Evolutionary conservation across 2,329 filamentous ascomycete species (phyloP).

Genomic region (Furcasterigmium furcatum): DNA sequence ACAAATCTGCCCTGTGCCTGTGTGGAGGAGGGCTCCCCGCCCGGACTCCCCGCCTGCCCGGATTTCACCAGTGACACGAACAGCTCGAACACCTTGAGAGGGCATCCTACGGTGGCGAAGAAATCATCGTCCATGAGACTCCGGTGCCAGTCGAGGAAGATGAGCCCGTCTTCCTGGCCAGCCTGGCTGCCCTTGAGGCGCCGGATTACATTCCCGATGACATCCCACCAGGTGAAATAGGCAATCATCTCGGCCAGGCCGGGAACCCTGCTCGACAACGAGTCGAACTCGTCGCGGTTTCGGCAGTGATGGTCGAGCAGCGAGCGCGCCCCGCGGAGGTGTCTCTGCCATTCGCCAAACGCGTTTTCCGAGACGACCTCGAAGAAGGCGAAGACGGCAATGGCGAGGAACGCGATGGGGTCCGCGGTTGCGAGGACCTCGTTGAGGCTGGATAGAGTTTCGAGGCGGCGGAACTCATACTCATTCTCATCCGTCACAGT

Average conservation of each 20-base stretch:
- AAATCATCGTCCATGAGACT: slow-evolving; percentile 24
- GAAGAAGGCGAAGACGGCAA: slow-evolving; percentile 39
- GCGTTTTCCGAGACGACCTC: slow-evolving; percentile 34
- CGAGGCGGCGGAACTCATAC: slow-evolving; percentile 19
- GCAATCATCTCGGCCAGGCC: slow-evolving; percentile 33
- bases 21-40: background rate
- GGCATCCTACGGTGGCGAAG: slow-evolving; percentile 32
- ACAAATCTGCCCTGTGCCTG: slow-evolving; percentile 14
- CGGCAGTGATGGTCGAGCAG: slow-evolving; percentile 35
- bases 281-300: slow-evolving; percentile 25
- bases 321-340: slow-evolving; percentile 34
- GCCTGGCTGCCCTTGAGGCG: background rate
- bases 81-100: slow-evolving; percentile 29
- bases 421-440: slow-evolving; percentile 33
- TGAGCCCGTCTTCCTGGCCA: slow-evolving; percentile 19
- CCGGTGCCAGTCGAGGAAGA: slow-evolving; percentile 39
- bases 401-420: slow-evolving; percentile 37
- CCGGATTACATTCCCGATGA: slow-evolving; percentile 18
- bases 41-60: slow-evolving; percentile 20
- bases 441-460: slow-evolving; percentile 31
- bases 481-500: background rate
- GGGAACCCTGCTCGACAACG: slow-evolving; percentile 24
- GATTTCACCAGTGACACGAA: slow-evolving; percentile 28
- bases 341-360: slow-evolving; percentile 33
- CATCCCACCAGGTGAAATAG: slow-evolving; percentile 37